Conservation (phyloP, 805 yeast species). For the Candida tibetensis region DNA sequence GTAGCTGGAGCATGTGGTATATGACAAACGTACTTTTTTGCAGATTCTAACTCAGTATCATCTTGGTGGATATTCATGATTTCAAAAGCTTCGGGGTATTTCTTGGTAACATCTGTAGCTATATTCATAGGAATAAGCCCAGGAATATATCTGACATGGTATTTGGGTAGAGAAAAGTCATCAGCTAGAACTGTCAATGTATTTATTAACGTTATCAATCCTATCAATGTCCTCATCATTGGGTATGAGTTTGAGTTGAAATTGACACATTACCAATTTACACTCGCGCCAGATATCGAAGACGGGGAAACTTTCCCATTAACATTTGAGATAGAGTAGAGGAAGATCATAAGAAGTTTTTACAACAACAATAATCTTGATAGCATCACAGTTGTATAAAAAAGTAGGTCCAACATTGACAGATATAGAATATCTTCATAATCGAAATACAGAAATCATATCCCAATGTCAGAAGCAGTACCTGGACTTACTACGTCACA, state of each 20-base stretch:
- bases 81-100: slow-evolving; percentile 14
- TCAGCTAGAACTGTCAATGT: background rate
- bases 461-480: slow-evolving; percentile 7
- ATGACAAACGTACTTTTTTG: slow-evolving; percentile 20
- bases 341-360: too few species aligned
- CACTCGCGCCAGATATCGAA: too few species aligned
- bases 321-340: too few species aligned
- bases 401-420: too few species aligned
- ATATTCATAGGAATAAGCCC: slow-evolving; percentile 14
- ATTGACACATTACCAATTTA: too few species aligned
- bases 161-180: slow-evolving; percentile 9
- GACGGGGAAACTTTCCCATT: too few species aligned
- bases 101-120: slow-evolving; percentile 11
- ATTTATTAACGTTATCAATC: slow-evolving; percentile 1
- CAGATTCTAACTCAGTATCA: background rate
- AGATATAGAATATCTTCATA: too few species aligned
- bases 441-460: too few species aligned
- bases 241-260: too few species aligned
- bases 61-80: slow-evolving; percentile 11
- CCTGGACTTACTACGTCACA: slow-evolving; percentile 36
- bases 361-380: too few species aligned
- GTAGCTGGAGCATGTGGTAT: background rate
- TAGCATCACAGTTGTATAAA: too few species aligned
- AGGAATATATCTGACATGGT: slow-evolving; percentile 16
- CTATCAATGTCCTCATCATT: background rate